phyloP scores from a whole-genome alignment of 2,329 filamentous ascomycete species.

The Ophiostoma himal-ulmi region DNA sequence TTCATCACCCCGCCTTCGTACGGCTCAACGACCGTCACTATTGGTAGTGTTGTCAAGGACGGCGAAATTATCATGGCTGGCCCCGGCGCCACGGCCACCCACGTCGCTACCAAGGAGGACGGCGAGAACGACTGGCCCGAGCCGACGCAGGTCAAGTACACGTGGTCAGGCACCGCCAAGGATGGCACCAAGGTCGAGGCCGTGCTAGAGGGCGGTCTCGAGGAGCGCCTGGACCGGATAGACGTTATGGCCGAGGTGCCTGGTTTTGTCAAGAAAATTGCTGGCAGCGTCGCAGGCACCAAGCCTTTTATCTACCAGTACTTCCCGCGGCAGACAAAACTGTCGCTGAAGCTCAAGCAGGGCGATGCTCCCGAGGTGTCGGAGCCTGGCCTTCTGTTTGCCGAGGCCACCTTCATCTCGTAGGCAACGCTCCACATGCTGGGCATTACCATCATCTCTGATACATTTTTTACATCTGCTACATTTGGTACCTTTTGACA shows the following conservation, averaged over 20 bases:
- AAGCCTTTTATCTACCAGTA: conserved; percentile 98
- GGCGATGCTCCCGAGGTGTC: conserved; percentile 67
- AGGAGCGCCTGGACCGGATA: conserved; percentile 68
- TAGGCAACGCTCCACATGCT: conserved; percentile 32
- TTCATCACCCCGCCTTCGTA: conserved; percentile 93
- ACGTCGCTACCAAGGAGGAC: conserved; percentile 66
- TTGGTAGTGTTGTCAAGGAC: conserved; percentile 77
- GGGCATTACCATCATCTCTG: neutral
- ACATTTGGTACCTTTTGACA: neutral
- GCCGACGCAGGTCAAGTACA: conserved; percentile 66
- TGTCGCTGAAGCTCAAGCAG: conserved; percentile 76
- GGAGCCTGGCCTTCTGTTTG: conserved; percentile 75
- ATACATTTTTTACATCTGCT: neutral
- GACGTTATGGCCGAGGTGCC: conserved; percentile 97
- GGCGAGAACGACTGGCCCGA: conserved; percentile 81
- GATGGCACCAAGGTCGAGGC: conserved; percentile 70
- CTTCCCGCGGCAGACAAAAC: conserved; percentile 54
- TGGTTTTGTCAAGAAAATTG: conserved; percentile 90
- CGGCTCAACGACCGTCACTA: conserved; percentile 73
- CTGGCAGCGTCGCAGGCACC: conserved; percentile 79
- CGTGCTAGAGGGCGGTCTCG: conserved; percentile 62
- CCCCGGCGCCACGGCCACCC: conserved; percentile 57
- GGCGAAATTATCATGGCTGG: conserved; percentile 73
- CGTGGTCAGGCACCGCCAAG: conserved; percentile 71
- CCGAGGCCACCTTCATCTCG: conserved; percentile 95